Evolutionary conservation across 345 rosid species (phyloP), one percentile per base, ranked within the genome.

Genomic region (Aurinia saxatilis): DNA sequence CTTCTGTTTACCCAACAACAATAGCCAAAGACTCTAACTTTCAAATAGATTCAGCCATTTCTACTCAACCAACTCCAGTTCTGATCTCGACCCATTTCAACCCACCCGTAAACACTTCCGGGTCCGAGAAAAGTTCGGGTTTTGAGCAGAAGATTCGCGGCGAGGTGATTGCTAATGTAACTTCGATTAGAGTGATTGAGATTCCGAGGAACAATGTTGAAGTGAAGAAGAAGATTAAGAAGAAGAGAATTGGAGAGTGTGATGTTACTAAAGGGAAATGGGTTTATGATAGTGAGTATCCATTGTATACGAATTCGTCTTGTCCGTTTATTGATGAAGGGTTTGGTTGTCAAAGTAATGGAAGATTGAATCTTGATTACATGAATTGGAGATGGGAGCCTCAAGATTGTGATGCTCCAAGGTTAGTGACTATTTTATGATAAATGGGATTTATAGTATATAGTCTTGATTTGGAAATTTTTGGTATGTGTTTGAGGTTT

Each of bases 321-420:
- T 89, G 97, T 60, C 95, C 95, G 27, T 85, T 85, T 52, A 87
- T 93, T 19, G 99, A 93, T 65, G 90, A 93, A 80, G 99, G 95
- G 8, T 93, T 93, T 65, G 81, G 73, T 67, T 93, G 99, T 68
- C 73, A 60, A 39, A 83, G 81, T 41, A 93, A 90, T 70, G 97
- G 99, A 50, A 84, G 97, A 59, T 57, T 72, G 17, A 91, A 93
- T 52, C 74, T 74, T 50, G 55, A 66, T 51, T 85, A 84, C 80
- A 77, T 66, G 88, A 87, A 87, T 50, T 90, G 86, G 97, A 82
- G 82, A 78, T 92, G 97, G 99, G 84, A 82, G 57, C 84, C 86
- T 25, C 81, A 57, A 27, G 85, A 78, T 69, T 93, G 99, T 76
- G 81, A 78, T 62, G 71, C 77, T 55, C 91, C 93, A 33, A 89